Conservation (phyloP, 331 rosid genomes). For the Malus hybrid region DNA sequence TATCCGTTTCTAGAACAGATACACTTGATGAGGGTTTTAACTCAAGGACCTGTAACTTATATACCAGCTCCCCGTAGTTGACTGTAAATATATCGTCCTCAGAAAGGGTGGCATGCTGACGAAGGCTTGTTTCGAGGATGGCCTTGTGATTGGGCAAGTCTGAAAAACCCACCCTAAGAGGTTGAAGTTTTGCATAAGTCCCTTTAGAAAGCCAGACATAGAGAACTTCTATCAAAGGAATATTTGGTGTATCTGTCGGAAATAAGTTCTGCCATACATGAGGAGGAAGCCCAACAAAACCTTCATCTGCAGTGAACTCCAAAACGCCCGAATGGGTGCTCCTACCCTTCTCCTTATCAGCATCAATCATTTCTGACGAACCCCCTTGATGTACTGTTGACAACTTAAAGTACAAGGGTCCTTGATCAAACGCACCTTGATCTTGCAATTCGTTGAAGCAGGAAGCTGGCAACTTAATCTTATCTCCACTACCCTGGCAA, state of each 20-base stretch:
- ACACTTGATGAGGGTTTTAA: conserved; percentile 81
- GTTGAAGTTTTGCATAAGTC: conserved; percentile 89
- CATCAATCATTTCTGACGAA: conserved; percentile 25
- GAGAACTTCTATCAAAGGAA: conserved; percentile 66
- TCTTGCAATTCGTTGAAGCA: conserved; percentile 89
- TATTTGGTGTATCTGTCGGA: conserved; percentile 24
- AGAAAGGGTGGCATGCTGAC: conserved; percentile 96
- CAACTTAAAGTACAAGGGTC: conserved; percentile 77
- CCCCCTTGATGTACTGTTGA: conserved; percentile 38
- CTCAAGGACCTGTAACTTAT: conserved; percentile 78
- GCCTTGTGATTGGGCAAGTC: conserved; percentile 98
- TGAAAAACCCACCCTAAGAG: conserved; percentile 73
- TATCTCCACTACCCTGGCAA: conserved; percentile 83
- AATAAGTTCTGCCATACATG: conserved; percentile 86
- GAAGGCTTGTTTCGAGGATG: conserved; percentile 94
- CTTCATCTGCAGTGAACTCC: conserved; percentile 92
- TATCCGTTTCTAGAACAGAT: conserved; percentile 95
- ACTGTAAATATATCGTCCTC: conserved; percentile 69
- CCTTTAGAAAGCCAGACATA: conserved; percentile 90
- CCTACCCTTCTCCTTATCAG: conserved; percentile 26
- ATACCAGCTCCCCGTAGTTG: conserved; percentile 64
- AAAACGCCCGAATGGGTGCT: conserved; percentile 86
- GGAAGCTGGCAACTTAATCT: conserved; percentile 83
- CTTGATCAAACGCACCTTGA: conserved; percentile 83
- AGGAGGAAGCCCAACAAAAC: conserved; percentile 83